A percentile compares a stretch with the other conserved stretches of the same genome.
Evolutionary conservation across 192 early-diverging fungal genomes (phyloP).

Genomic region (Chytriomyces hyalinus): DNA sequence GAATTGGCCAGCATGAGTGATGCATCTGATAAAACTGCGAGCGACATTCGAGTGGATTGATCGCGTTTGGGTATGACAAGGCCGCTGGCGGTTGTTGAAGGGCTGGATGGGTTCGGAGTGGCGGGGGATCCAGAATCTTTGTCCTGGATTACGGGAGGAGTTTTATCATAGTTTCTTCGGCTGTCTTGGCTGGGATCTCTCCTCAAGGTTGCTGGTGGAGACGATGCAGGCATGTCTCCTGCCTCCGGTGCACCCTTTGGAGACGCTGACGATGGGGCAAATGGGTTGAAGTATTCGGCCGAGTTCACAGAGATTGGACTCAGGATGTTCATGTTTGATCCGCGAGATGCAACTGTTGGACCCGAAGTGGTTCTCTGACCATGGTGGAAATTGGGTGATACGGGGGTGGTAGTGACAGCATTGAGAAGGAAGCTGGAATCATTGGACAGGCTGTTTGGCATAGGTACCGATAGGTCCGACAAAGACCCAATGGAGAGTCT

Average conservation of each 20-base stretch:
- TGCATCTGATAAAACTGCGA: not conserved
- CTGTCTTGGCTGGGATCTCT: not conserved
- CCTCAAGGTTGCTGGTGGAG: not conserved
- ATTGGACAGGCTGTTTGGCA: not conserved
- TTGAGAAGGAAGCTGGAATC: not conserved
- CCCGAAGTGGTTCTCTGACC: not conserved
- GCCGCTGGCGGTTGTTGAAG: not conserved
- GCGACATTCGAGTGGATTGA: slow-evolving; percentile 12
- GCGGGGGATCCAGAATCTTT: not conserved
- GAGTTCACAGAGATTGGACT: slow-evolving; percentile 2
- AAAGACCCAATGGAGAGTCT: not conserved
- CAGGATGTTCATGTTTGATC: not conserved
- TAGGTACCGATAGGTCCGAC: not conserved
- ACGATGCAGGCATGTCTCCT: not conserved
- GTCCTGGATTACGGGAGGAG: not conserved
- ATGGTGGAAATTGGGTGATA: not conserved
- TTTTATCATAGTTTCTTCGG: not conserved
- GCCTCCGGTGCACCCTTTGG: too few species aligned
- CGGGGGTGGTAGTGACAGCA: slow-evolving; percentile 6
- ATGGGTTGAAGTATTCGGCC: not conserved
- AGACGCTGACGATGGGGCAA: not conserved
- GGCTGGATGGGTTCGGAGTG: not conserved
- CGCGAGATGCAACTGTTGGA: not conserved
- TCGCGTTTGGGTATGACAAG: slow-evolving; percentile 24
- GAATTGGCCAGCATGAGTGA: not conserved